Evolutionary conservation across 306 rosid species (phyloP), one percentile per base, ranked within the genome.

Genomic region (Amphicarpaea edgeworthii): DNA sequence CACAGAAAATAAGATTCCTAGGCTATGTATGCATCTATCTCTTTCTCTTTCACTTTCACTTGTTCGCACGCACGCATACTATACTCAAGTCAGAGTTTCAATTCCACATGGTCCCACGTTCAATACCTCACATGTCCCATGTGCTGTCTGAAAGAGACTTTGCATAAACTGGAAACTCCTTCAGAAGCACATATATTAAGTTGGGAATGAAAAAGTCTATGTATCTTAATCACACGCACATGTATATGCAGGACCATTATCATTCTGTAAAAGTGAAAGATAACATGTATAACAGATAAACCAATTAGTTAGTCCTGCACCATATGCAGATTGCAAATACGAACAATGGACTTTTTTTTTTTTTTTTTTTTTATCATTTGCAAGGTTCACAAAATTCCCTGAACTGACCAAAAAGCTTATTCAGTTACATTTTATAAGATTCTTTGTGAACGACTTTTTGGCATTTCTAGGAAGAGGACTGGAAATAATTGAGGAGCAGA

Each of bases 121-220:
- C 23, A 54, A 66, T 8, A 20, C 28, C 68, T 83, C 85, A 80
- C 90, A 77, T 79, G 85, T 62, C 62, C 38, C 86, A 86, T 91
- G 91, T 85, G 85, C 89, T 60, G 75, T 81, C 79, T 76, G 91
- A 88, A 72, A 51, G 70, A 42, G 87, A 87, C 87, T 72, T 84
- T 63, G 49, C 73, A 88, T 86, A 78, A n/a, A 83, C 40, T 70
- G 70, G 75, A 79, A 76, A 76, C 37, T 64, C 62, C 15, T 17
- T 11, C 26, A n/a, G 70, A 75, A 82, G 53, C 79, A 75, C 71
- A 71, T 26, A 80, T 63, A 41, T 38, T 40, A 75, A 77, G 67
- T 75, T 79, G 70, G 76, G 75, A 66, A 74, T 83, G 61, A 64
- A 81, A 77, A 28, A 28, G 82, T 26, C 34, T 62, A 23, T 38